Evolutionary conservation across 768 basidiomycete genomes (phyloP).

Genomic region (Mrakia gelida): DNA sequence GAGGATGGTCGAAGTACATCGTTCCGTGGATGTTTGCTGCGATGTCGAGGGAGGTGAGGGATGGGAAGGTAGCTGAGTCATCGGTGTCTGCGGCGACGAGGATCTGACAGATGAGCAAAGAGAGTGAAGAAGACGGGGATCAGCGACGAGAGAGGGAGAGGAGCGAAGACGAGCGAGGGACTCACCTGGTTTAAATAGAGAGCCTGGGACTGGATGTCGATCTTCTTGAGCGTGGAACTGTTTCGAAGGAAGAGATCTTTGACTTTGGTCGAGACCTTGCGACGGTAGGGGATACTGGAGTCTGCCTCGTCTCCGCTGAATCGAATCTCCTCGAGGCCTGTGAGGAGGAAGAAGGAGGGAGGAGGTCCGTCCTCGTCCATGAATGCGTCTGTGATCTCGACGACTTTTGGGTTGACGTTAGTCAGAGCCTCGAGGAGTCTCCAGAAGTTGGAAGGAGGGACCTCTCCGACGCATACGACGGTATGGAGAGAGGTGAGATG

Average conservation of each 20-base stretch:
- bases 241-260: background rate
- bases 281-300: background rate
- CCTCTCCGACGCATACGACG: background rate
- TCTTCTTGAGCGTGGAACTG: background rate
- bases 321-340: conserved; percentile 1
- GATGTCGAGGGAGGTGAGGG: background rate
- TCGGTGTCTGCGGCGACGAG: background rate
- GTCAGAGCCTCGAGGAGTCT: background rate
- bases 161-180: background rate
- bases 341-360: background rate
- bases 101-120: background rate
- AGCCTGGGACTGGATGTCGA: background rate
- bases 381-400: background rate
- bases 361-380: background rate
- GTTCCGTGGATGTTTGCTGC: background rate
- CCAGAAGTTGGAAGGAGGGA: background rate
- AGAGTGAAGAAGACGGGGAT: background rate
- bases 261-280: background rate
- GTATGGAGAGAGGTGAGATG: background rate
- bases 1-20: no score
- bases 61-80: background rate
- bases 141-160: background rate
- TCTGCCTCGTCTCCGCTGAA: background rate
- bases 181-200: background rate
- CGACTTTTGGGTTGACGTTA: no score